Percentiles rank a stretch among this genome's conserved stretches.
Conservation (phyloP, 2,329 filamentous ascomycete species). For the Fusarium caatingaense region DNA sequence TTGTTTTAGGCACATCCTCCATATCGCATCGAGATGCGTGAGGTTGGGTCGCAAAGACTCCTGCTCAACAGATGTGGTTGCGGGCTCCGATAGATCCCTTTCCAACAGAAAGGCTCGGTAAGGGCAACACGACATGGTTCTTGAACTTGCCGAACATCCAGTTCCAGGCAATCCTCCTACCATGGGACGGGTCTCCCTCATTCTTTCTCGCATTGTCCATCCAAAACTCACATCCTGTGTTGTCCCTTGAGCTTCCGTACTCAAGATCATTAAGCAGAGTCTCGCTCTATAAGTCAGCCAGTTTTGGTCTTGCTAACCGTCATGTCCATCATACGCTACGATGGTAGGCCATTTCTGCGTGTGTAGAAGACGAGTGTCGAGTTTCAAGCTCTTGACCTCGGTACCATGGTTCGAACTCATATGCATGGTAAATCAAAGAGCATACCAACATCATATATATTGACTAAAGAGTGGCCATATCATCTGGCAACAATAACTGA, state of each 20-base stretch:
- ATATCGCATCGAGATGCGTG: background rate
- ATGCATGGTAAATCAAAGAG: background rate
- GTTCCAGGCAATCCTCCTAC: background rate
- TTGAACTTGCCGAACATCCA: too few relatives aligned
- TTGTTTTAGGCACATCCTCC: background rate
- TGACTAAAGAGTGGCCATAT: background rate
- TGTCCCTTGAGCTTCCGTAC: background rate
- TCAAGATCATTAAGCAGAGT: background rate
- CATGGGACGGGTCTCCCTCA: background rate
- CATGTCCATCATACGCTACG: background rate
- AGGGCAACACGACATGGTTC: too few relatives aligned
- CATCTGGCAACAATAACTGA: background rate
- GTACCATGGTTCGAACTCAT: background rate
- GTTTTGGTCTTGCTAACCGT: background rate
- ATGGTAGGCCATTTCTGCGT: background rate
- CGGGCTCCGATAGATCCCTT: too few relatives aligned
- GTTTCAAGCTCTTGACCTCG: background rate
- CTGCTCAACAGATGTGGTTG: background rate
- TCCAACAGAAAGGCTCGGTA: too few relatives aligned
- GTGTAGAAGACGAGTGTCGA: background rate
- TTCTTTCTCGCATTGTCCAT: background rate
- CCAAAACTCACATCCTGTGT: background rate
- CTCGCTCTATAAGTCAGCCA: accelerated
- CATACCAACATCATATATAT: background rate
- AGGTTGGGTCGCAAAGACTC: background rate